Evolutionary conservation across 208 protist genomes (phyloP).

Genomic region (Porcisia hertigi): DNA sequence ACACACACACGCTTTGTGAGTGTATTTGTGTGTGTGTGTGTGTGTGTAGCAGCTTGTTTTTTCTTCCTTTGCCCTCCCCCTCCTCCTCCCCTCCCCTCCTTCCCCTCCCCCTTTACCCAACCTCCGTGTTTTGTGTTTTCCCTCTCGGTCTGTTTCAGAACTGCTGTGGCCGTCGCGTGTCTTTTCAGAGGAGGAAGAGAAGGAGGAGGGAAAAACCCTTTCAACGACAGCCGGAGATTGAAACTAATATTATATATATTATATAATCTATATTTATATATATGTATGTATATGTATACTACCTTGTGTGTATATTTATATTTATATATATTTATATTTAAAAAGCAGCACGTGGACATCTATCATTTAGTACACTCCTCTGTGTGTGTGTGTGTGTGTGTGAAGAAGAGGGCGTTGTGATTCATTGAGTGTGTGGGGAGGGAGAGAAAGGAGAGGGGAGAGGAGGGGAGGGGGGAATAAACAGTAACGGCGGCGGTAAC

Average conservation of each 20-base stretch:
- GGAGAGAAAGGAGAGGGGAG: no score
- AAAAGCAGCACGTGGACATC: neutral
- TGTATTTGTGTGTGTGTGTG: neutral
- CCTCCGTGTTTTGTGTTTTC: neutral
- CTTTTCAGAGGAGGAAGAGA: no score
- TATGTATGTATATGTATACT: neutral
- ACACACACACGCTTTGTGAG: neutral
- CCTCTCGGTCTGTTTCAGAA: no score
- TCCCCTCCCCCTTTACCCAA: neutral
- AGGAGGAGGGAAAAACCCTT: no score
- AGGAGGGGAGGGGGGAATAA: no score
- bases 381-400: constrained; percentile 2
- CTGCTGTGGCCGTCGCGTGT: no score
- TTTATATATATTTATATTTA: neutral
- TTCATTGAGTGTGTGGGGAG: neutral
- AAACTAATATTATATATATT: neutral
- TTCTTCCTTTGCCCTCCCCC: neutral
- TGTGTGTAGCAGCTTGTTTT: neutral
- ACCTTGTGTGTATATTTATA: neutral
- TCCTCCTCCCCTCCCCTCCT: neutral
- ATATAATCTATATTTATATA: neutral
- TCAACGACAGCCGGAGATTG: no score
- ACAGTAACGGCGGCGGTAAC: neutral
- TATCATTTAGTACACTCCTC: neutral
- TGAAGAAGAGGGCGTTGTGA: neutral